phyloP scores from a whole-genome alignment of 2,329 filamentous ascomycete species.

The Fusarium equiseti region DNA sequence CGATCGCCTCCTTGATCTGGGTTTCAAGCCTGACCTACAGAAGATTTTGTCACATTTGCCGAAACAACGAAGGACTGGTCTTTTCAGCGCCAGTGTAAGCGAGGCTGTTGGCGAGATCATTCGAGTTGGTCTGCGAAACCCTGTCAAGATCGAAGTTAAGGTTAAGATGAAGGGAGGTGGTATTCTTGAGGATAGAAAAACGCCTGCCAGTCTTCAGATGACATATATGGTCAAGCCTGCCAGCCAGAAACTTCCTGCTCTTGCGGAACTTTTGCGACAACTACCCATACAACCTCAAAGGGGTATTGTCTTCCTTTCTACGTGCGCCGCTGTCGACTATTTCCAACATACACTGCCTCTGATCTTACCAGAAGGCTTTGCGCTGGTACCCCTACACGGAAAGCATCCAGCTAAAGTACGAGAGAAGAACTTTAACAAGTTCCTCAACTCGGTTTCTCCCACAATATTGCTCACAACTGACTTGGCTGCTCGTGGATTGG shows the following conservation, averaged over 20 bases:
- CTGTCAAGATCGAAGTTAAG: slow-evolving; percentile 93
- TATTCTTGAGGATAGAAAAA: slow-evolving; percentile 81
- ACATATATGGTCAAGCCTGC: slow-evolving; percentile 82
- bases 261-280: slow-evolving; percentile 76
- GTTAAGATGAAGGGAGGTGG: slow-evolving; percentile 80
- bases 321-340: slow-evolving; percentile 95
- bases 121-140: slow-evolving; percentile 90
- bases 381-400: slow-evolving; percentile 86
- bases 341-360: slow-evolving; percentile 83
- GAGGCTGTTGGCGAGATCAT: slow-evolving; percentile 96
- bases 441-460: slow-evolving; percentile 79
- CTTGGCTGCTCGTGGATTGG: slow-evolving; percentile 88
- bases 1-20: slow-evolving; percentile 90
- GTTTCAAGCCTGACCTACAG: slow-evolving; percentile 92
- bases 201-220: slow-evolving; percentile 93
- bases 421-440: slow-evolving; percentile 86
- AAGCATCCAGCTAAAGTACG: slow-evolving; percentile 91
- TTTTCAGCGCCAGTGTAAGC: slow-evolving; percentile 96
- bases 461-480: slow-evolving; percentile 92
- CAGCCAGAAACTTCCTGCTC: slow-evolving; percentile 81
- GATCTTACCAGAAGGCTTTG: slow-evolving; percentile 75
- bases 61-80: slow-evolving; percentile 91
- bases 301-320: slow-evolving; percentile 91
- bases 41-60: slow-evolving; percentile 86
- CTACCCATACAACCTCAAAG: slow-evolving; percentile 83